Conservation (phyloP, 2,329 filamentous ascomycete species). For the Thielaviopsis euricoi region DNA sequence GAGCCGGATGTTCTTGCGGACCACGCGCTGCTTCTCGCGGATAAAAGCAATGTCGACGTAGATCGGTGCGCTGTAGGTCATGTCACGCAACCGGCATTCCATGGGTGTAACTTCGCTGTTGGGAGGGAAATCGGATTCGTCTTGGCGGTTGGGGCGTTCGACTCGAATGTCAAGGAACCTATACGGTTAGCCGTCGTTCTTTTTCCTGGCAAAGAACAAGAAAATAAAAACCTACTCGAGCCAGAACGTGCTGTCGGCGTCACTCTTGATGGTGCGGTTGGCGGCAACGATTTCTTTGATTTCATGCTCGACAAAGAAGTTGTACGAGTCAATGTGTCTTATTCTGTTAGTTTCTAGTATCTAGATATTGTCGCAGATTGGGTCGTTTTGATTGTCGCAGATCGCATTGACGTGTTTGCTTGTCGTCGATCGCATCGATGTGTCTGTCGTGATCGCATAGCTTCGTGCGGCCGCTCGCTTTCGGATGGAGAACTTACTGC, state of each 20-base stretch:
- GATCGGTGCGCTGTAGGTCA: slow-evolving; percentile 95
- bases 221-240: slow-evolving; percentile 50
- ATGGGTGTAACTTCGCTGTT: slow-evolving; percentile 74
- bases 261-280: slow-evolving; percentile 75
- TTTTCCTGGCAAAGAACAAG: not conserved
- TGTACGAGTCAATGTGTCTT: slow-evolving; percentile 89
- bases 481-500: slow-evolving; percentile 7
- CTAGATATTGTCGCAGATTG: no score
- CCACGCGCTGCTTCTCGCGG: slow-evolving; percentile 59
- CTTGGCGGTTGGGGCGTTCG: slow-evolving; percentile 61
- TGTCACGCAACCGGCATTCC: slow-evolving; percentile 88
- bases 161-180: slow-evolving; percentile 78
- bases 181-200: slow-evolving; percentile 12
- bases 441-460: no score
- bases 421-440: not conserved
- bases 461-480: slow-evolving; percentile 11
- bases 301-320: slow-evolving; percentile 93
- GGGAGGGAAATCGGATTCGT: slow-evolving; percentile 54
- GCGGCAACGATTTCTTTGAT: slow-evolving; percentile 93
- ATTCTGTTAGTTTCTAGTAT: not conserved
- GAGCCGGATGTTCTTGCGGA: slow-evolving; percentile 62
- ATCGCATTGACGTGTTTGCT: no score
- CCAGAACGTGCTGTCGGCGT: slow-evolving; percentile 85
- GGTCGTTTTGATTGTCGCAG: not conserved
- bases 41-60: slow-evolving; percentile 85